Evolutionary conservation across 371 early-diverging fungal species (phyloP).

Genomic region (Capillidium rhysosporum): DNA sequence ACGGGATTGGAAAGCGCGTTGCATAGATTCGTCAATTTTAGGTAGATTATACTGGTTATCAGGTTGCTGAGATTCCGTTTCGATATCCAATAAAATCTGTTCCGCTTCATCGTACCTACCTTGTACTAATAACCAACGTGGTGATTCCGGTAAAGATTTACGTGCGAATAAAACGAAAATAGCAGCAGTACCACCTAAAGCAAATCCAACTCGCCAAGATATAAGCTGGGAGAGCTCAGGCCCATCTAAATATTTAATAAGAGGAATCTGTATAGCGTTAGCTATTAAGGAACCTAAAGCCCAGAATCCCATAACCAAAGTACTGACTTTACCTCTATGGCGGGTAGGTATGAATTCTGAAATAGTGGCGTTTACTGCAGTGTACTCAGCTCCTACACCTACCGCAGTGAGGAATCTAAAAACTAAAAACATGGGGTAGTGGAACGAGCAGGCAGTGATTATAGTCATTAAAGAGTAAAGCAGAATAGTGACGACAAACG

Average conservation of each 20-base stretch:
- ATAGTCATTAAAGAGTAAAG: slow-evolving; percentile 7
- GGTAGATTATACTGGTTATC: neutral
- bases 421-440: slow-evolving; percentile 6
- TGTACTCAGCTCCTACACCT: slow-evolving; percentile 9
- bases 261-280: neutral
- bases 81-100: slow-evolving; percentile 3
- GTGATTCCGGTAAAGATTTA: slow-evolving; percentile 7
- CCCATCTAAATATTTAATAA: slow-evolving; percentile 4
- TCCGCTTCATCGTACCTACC: slow-evolving; percentile 6
- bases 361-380: slow-evolving; percentile 7
- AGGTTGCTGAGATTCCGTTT: slow-evolving; percentile 3
- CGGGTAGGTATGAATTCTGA: slow-evolving; percentile 8
- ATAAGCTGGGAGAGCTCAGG: too few species aligned
- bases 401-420: slow-evolving; percentile 8
- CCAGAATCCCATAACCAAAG: slow-evolving; percentile 7
- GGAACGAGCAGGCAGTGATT: slow-evolving; percentile 6
- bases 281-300: slow-evolving; percentile 7
- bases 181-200: slow-evolving; percentile 5
- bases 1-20: neutral
- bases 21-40: neutral
- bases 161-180: neutral
- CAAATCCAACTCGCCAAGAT: slow-evolving; percentile 8
- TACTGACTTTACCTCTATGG: slow-evolving; percentile 6
- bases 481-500: slow-evolving; percentile 6
- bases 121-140: slow-evolving; percentile 6